Conservation (phyloP, 2,329 filamentous ascomycete genomes). For the Exophiala mesophila region DNA sequence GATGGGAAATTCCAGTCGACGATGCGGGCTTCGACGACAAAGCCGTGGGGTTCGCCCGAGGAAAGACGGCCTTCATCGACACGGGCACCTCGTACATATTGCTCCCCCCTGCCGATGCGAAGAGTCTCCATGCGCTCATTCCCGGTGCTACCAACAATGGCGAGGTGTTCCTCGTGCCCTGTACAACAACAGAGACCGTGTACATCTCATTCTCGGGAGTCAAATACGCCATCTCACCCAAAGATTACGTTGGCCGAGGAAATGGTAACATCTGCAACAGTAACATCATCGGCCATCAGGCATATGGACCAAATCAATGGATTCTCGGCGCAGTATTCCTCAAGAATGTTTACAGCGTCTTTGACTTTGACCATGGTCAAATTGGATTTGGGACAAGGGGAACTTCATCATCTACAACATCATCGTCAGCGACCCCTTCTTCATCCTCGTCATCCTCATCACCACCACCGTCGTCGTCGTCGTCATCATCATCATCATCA, state of each 20-base stretch:
- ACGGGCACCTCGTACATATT: conserved; percentile 79
- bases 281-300: conserved; percentile 68
- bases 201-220: conserved; percentile 64
- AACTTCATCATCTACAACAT: conserved; percentile 4
- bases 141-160: conserved; percentile 55
- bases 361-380: conserved; percentile 61
- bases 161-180: conserved; percentile 64
- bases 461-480: conserved; percentile 50
- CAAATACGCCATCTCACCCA: conserved; percentile 60
- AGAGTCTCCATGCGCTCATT: conserved; percentile 62
- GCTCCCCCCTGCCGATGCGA: conserved; percentile 62
- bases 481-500: conserved; percentile 56
- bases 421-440: conserved; percentile 44
- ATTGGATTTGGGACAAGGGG: conserved; percentile 31
- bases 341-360: conserved; percentile 84
- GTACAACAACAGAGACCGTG: conserved; percentile 57
- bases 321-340: conserved; percentile 80
- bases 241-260: conserved; percentile 61
- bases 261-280: conserved; percentile 49
- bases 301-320: conserved; percentile 62
- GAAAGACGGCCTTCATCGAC: conserved; percentile 68
- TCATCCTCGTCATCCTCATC: conserved; percentile 53
- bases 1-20: conserved; percentile 68
- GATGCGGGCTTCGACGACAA: conserved; percentile 60
- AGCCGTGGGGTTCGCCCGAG: conserved; percentile 45